These are phyloP conservation scores for Penicillium silybi DNA, from an alignment of 495 filamentous ascomycete genomes.

Conservation along the genomic window DNA sequence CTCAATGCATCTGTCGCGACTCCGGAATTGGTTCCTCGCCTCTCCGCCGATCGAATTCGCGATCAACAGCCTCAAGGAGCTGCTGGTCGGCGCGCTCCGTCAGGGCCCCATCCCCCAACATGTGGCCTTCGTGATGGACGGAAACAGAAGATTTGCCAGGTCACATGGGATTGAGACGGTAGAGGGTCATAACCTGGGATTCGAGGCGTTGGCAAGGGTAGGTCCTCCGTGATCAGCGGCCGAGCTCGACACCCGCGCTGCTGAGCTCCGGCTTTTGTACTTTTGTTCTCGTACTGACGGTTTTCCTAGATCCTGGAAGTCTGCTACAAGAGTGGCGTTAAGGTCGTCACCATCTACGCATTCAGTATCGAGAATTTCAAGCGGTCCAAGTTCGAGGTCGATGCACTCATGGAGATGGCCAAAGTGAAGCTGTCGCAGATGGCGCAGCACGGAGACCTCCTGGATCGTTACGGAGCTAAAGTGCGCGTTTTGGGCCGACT, in stretches of 20 bases:
- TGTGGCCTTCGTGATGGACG: slow-evolving; percentile 98
- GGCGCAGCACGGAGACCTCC: slow-evolving; percentile 84
- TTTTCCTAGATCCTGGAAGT: slow-evolving; percentile 77
- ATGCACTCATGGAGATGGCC: slow-evolving; percentile 96
- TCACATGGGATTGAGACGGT: slow-evolving; percentile 91
- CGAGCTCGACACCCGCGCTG: slow-evolving; percentile 7
- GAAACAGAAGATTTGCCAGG: slow-evolving; percentile 87
- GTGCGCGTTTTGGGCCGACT: slow-evolving; percentile 79
- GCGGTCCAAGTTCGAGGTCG: slow-evolving; percentile 94
- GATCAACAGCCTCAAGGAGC: slow-evolving; percentile 64
- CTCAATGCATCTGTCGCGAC: slow-evolving; percentile 65
- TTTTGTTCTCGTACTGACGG: not conserved
- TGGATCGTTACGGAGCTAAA: slow-evolving; percentile 88
- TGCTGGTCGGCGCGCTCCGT: slow-evolving; percentile 80
- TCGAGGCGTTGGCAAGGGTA: slow-evolving; percentile 86
- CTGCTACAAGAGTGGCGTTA: slow-evolving; percentile 91
- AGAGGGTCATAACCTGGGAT: slow-evolving; percentile 94
- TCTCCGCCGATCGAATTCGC: slow-evolving; percentile 88
- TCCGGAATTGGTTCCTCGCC: slow-evolving; percentile 82
- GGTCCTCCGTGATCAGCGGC: slow-evolving; percentile 7
- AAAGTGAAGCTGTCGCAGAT: slow-evolving; percentile 90
- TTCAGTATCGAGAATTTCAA: slow-evolving; percentile 99
- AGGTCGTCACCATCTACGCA: slow-evolving; percentile 94
- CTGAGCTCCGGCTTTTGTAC: not conserved
- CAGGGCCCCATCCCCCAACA: slow-evolving; percentile 91